Base-by-base conservation (phyloP, 2,329 filamentous ascomycete species). In the Xylariaceae sp. region DNA sequence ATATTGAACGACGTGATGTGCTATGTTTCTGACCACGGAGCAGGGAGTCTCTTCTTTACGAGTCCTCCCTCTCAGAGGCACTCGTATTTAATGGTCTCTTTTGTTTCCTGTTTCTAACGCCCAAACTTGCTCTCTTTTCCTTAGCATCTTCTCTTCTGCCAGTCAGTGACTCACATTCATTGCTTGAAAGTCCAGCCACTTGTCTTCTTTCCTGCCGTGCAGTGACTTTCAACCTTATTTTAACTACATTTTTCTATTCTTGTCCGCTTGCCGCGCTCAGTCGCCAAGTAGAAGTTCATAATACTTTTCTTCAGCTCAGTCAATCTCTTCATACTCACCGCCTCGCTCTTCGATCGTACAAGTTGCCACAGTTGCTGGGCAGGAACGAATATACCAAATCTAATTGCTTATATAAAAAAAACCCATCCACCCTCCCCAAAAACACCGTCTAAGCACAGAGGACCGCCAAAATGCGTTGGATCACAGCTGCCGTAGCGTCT, bases 381-480 rank as follows among this genome's bases (percentile, higher is more conserved):
- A n/a, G n/a, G n/a, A n/a, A n/a, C n/a, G n/a, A n/a, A n/a, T n/a
- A n/a, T 31, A 13, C 39, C 24, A 24, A 43, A 27, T 30, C 17
- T 30, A 38, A 38, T 42, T 31, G 9, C 6, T 11, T 6, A 7
- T 11, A 36, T n/a, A n/a, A n/a, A n/a, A n/a, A n/a, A n/a, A 29
- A 5, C 26, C 16, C 11, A 29, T 34, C 35, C 16, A 24, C 14
- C 17, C 21, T 31, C 1, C 15, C 12, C 19, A 34, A 7, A n/a
- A 39, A 18, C 18, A 30, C 26, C 4, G 17, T 9, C 9, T 16
- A n/a, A n/a, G 21, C 28, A 12, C 7, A 39, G 18, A 13, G 21
- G 21, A 24, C 24, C 31, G 38, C 17, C 51, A 59, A 44, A 19
- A 68, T 69, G 66, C 43, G 63, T 44, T 63, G 62, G 61, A 55